Evolutionary conservation across 495 filamentous ascomycete species (phyloP), one percentile per base, ranked within the genome.

Genomic region (Podospora anserina): DNA sequence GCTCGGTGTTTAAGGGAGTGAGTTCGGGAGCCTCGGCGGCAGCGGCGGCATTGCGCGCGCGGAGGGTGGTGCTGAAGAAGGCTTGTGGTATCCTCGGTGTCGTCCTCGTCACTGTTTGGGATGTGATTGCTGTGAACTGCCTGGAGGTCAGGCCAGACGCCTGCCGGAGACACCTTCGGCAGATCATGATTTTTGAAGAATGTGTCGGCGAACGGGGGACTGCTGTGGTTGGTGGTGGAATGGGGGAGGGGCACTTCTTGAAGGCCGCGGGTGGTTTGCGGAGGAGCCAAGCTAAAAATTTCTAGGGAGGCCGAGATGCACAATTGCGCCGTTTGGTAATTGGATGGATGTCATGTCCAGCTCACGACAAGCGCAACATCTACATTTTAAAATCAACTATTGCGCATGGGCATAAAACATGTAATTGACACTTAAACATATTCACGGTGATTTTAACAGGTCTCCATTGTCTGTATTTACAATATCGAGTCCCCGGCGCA

Each of bases 161-260:
- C 65, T 74, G 78, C 61, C 78, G 77, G 57, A 83, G 79, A 73
- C 80, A 83, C 30, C 80, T 77, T 65, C 75, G 72, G 73, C 82
- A 84, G 70, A 84, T 83, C 82, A 84, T 84, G 68, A 73, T 69
- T 54, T 66, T 70, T 20, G 55, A 23, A 62, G 63, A 66, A 57
- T 65, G n/a, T 44, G 66, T 62, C 58, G 60, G 61, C 19, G 3
- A 44, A 39, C 19, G 32, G 16, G 59, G 16, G 32, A 20, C 18
- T 32, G 58, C 19, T n/a, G 34, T 61, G 27, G 54, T 11, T 18
- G 63, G 34, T 27, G 55, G 32, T 13, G 55, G 39, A 32, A 9
- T n/a, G 58, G 44, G 44, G 16, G 58, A 27, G 44, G 16, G 26
- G 59, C 55, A 49, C 39, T 49, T 61, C 49, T 61, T 70, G 65